Conservation (phyloP, 1,284 basidiomycete species). For the Ceratobasidium sp. region DNA sequence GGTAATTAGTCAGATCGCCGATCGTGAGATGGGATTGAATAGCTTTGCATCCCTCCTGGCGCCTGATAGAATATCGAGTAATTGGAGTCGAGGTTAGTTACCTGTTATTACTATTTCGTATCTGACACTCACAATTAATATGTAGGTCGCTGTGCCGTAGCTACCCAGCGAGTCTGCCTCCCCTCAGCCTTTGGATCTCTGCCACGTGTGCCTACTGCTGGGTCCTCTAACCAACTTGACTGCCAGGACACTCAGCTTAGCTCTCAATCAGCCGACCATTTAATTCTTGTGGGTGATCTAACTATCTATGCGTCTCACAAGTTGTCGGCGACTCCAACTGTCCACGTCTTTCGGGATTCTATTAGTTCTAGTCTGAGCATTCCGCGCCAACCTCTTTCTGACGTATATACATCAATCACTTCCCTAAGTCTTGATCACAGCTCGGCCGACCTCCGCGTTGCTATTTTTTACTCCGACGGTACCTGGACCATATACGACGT, state of each 20-base stretch:
- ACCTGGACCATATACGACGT: conserved; percentile 68
- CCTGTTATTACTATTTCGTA: neutral
- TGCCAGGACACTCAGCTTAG: neutral
- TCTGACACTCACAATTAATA: neutral
- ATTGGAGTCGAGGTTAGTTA: conserved; percentile 39
- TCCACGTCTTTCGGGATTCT: conserved; percentile 20
- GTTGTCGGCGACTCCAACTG: conserved; percentile 13
- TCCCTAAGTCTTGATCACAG: conserved; percentile 73
- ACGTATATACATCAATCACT: conserved; percentile 63
- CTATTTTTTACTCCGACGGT: conserved; percentile 74
- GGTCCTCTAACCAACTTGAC: neutral
- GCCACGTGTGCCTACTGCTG: neutral
- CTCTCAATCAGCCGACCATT: neutral
- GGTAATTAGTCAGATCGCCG: conserved; percentile 44
- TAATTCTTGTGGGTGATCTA: conserved; percentile 29
- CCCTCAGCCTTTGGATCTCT: neutral
- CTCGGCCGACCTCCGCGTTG: conserved; percentile 61
- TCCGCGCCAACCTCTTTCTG: conserved; percentile 33
- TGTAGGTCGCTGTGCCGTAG: conserved; percentile 33
- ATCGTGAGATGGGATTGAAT: conserved; percentile 33
- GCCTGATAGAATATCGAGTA: conserved; percentile 40
- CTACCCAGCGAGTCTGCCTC: conserved; percentile 25
- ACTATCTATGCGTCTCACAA: conserved; percentile 36
- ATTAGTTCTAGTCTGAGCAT: conserved; percentile 32
- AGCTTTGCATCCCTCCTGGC: conserved; percentile 29